Evolutionary conservation across 305 asterid genomes (phyloP), one percentile per base, ranked within the genome.

Genomic region (Andrographis paniculata): DNA sequence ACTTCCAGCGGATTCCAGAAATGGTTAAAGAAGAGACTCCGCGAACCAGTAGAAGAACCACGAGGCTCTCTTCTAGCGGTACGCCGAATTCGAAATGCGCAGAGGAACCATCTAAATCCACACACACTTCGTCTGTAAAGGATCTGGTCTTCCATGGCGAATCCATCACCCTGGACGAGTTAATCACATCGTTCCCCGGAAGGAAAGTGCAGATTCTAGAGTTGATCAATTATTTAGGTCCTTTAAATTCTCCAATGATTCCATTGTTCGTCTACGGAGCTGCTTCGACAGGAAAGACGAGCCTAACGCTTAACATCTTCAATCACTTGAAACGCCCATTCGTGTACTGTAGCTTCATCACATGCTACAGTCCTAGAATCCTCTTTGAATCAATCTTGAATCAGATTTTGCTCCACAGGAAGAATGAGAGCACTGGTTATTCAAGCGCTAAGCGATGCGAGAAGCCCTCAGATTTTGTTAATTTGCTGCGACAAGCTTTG

Each of bases 251-350:
- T 42, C 87, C 96, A 6, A 68, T 80, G 75, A 38, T 73, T 50
- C 94, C 98, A 1, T 54, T 80, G 28, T 76, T 89, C 18, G 55
- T 86, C 23, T 78, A 89, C 20, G 96, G 96, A 50, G 86, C 95
- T 37, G 59, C 94, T 47, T 89, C 95, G 9, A 83, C 84, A 0
- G 95, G 98, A 33, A 91, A 91, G 65, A 91, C 95, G 13, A 80
- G 84, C 50, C 42, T 61, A 33, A 42, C 73, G 50, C 87, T 89
- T 19, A 66, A 75, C 65, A 65, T 59, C 47, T 80, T 91, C 59
- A 62, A 70, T 65, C 72, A 76, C 57, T 27, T 91, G 68, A 74
- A 73, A 4, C 93, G 96, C 21, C 98, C 94, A 0, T 78, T 82
- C 56, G 61, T 68, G 48, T 91, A 91, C 55, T 52, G 74, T 42